These are phyloP conservation scores for Astraeus odoratus DNA, from an alignment of 768 basidiomycete species.

Conservation along the genomic window DNA sequence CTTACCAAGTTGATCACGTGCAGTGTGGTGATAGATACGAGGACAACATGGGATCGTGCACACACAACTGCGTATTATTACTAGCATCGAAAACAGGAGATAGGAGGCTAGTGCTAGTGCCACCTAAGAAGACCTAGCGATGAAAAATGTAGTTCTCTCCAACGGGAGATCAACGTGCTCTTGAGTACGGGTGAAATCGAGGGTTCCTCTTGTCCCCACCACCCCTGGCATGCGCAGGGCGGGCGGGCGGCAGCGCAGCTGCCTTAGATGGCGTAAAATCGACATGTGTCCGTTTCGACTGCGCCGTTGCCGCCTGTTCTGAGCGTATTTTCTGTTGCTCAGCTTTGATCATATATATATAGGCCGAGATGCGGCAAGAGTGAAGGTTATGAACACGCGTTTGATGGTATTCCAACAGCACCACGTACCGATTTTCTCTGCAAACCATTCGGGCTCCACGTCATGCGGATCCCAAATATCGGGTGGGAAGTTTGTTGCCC, in stretches of 20 bases:
- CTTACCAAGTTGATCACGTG: no score
- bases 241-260: slow-evolving; percentile 4
- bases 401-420: not conserved
- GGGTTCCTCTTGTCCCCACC: slow-evolving; percentile 13
- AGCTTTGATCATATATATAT: slow-evolving; percentile 36
- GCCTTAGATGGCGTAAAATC: slow-evolving; percentile 42
- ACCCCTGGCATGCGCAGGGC: slow-evolving; percentile 12
- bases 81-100: not conserved
- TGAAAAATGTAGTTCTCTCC: not conserved
- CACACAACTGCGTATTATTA: no score
- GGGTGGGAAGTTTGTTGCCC: slow-evolving; percentile 72
- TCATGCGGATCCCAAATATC: slow-evolving; percentile 69
- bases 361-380: not conserved
- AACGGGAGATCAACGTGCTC: slow-evolving; percentile 14
- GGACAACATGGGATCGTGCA: no score
- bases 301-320: slow-evolving; percentile 50
- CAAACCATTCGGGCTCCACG: slow-evolving; percentile 63
- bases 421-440: slow-evolving; percentile 68
- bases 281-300: slow-evolving; percentile 57
- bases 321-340: slow-evolving; percentile 53
- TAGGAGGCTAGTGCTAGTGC: not conserved
- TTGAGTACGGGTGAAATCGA: slow-evolving; percentile 25
- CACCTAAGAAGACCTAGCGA: not conserved
- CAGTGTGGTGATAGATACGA: no score
- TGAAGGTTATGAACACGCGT: no score